Conservation (phyloP, 371 early-diverging fungal species). For the Rhizopus stolonifer region DNA sequence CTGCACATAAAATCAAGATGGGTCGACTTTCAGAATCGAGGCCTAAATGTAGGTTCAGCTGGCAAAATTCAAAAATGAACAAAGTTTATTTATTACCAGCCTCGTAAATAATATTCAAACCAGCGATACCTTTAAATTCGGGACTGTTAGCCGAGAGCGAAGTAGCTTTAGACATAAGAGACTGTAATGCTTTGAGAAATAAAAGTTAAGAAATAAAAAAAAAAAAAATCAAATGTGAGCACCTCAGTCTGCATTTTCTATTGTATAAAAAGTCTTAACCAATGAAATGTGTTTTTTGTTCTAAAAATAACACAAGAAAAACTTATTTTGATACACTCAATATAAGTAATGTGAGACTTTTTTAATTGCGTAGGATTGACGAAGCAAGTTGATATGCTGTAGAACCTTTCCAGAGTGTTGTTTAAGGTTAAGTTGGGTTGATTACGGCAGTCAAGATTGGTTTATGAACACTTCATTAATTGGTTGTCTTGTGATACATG, state of each 20-base stretch:
- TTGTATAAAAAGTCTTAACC: too few species aligned
- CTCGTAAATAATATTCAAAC: slow-evolving; percentile 49
- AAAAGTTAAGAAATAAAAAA: background rate
- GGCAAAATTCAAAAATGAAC: background rate
- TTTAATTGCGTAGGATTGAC: too few species aligned
- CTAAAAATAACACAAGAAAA: too few species aligned
- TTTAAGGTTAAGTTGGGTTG: too few species aligned
- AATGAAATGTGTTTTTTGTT: too few species aligned
- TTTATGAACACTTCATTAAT: too few species aligned
- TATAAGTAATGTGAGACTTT: too few species aligned
- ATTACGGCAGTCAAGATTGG: too few species aligned
- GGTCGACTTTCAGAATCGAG: slow-evolving; percentile 83
- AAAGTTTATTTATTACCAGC: slow-evolving; percentile 33
- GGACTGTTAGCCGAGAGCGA: slow-evolving; percentile 36
- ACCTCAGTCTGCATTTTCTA: background rate
- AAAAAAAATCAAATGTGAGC: background rate
- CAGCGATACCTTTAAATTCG: slow-evolving; percentile 47
- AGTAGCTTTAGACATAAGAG: slow-evolving; percentile 28
- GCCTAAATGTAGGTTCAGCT: slow-evolving; percentile 46
- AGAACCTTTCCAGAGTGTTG: too few species aligned
- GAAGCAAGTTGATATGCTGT: too few species aligned
- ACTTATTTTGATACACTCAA: too few species aligned
- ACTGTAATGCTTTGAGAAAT: background rate
- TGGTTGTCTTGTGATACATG: too few species aligned
- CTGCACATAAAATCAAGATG: slow-evolving; percentile 78